Evolutionary conservation across 306 rosid genomes (phyloP).

Genomic region (Erythrophleum fordii): DNA sequence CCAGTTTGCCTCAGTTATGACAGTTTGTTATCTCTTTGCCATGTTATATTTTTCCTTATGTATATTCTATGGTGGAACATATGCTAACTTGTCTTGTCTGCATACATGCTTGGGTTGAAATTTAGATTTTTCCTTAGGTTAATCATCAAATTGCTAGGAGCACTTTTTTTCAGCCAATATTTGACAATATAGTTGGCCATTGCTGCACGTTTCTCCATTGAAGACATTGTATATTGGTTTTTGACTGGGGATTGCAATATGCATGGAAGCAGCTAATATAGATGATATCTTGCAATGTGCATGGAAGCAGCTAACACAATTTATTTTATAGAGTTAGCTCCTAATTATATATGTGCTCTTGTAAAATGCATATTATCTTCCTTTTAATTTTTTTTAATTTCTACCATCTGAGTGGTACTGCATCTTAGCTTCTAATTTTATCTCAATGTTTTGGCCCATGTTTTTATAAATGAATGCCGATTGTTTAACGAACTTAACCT

Average conservation of each 20-base stretch:
- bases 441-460: neutral
- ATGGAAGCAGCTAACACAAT: neutral
- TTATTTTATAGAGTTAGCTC: neutral
- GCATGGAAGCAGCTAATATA: neutral
- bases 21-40: neutral
- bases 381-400: too few relatives aligned
- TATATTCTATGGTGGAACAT: neutral
- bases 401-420: too few relatives aligned
- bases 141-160: neutral
- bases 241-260: neutral
- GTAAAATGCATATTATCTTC: neutral
- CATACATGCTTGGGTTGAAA: neutral
- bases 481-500: conserved; percentile 8
- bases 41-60: neutral
- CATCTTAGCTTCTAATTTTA: too few relatives aligned
- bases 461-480: neutral
- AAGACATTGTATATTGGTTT: too few relatives aligned
- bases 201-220: neutral
- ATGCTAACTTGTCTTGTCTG: neutral
- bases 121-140: neutral
- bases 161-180: neutral
- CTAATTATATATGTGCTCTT: neutral
- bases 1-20: conserved; percentile 18
- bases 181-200: neutral
- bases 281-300: conserved; percentile 20